These are phyloP conservation scores for Phyllosticta ampelicida DNA, from an alignment of 2,329 filamentous ascomycete genomes.

Conservation along the genomic window DNA sequence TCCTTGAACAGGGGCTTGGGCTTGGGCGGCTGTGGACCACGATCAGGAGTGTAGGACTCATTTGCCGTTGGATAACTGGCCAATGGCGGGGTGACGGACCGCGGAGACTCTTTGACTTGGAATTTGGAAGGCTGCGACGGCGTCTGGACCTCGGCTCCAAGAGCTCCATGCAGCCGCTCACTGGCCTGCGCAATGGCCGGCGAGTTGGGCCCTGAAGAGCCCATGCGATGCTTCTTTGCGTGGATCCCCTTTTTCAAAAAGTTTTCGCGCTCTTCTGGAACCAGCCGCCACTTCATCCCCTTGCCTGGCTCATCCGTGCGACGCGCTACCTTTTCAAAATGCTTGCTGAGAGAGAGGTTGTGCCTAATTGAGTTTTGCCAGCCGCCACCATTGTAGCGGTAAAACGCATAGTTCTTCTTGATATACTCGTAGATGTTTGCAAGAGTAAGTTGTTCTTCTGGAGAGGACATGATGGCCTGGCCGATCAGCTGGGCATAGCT, in stretches of 20 bases:
- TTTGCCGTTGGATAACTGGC: conserved; percentile 37
- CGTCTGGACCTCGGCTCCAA: conserved; percentile 4
- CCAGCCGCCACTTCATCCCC: conserved; percentile 98
- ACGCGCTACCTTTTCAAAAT: conserved; percentile 85
- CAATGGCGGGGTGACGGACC: conserved; percentile 38
- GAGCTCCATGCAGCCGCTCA: conserved; percentile 34
- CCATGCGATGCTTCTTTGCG: conserved; percentile 31
- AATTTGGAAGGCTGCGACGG: conserved; percentile 12
- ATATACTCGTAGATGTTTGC: conserved; percentile 93
- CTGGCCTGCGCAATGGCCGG: conserved; percentile 42
- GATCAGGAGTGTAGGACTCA: conserved; percentile 45
- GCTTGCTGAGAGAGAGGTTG: conserved; percentile 89
- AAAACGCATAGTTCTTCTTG: conserved; percentile 84
- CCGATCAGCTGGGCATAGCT: conserved; percentile 97
- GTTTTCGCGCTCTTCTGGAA: conserved; percentile 71
- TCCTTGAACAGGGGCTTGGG: conserved; percentile 11
- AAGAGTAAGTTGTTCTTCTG: conserved; percentile 80
- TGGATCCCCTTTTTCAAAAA: conserved; percentile 61
- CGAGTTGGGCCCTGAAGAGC: conserved; percentile 60
- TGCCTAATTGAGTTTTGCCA: conserved; percentile 98
- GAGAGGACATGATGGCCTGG: conserved; percentile 80
- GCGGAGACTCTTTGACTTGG: conserved; percentile 30
- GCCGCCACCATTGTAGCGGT: conserved; percentile 70
- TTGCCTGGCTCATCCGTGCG: conserved; percentile 94
- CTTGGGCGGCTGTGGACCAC: conserved; percentile 33